These are phyloP conservation scores for Xylaria flabelliformis DNA, from an alignment of 495 filamentous ascomycete species.

Conservation along the genomic window DNA sequence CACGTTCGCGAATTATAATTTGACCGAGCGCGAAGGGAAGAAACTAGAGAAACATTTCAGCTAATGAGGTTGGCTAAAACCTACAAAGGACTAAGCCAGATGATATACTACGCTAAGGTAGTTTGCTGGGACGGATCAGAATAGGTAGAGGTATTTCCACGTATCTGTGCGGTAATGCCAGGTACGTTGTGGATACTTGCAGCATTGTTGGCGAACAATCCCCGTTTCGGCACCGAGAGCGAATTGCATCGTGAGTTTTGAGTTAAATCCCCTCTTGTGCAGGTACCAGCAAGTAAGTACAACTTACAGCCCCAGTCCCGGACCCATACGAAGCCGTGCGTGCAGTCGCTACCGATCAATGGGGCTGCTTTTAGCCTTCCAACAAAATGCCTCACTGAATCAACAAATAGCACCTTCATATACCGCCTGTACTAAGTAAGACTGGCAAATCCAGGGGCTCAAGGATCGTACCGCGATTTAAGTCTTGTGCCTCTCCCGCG, in stretches of 20 bases:
- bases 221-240: slow-evolving; percentile 19
- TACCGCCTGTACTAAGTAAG: background rate
- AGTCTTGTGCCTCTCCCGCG: slow-evolving; percentile 1
- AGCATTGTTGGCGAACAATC: slow-evolving; percentile 9
- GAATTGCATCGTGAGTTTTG: slow-evolving; percentile 25
- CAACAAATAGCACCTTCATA: slow-evolving; percentile 2
- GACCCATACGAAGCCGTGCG: background rate
- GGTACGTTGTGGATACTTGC: slow-evolving; percentile 19
- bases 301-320: background rate
- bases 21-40: slow-evolving; percentile 16
- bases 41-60: background rate
- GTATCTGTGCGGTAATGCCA: background rate
- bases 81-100: background rate
- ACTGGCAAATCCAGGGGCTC: slow-evolving; percentile 19
- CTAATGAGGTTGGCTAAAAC: background rate
- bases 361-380: slow-evolving; percentile 25
- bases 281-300: background rate
- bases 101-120: slow-evolving; percentile 11
- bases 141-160: background rate
- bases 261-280: slow-evolving; percentile 3
- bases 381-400: slow-evolving; percentile 28
- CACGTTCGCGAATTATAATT: slow-evolving; percentile 20
- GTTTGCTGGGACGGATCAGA: background rate
- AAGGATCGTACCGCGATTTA: slow-evolving; percentile 10
- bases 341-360: slow-evolving; percentile 17